Conservation (phyloP, 768 basidiomycete genomes). For the Rhizopogon salebrosus region DNA sequence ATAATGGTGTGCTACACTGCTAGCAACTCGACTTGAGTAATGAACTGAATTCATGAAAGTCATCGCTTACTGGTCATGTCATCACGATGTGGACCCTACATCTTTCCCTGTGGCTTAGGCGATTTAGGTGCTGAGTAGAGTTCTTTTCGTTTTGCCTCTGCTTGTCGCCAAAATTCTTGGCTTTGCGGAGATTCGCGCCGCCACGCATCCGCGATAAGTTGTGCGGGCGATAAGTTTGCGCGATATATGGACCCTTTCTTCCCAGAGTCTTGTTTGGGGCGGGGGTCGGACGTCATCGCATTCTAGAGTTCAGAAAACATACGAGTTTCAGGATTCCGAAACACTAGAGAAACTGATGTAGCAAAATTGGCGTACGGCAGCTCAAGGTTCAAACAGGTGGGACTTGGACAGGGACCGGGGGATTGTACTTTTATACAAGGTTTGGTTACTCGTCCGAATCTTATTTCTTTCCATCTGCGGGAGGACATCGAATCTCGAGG, state of each 20-base stretch:
- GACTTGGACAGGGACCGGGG: slow-evolving; percentile 25
- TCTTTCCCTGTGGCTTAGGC: slow-evolving; percentile 39
- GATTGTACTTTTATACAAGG: slow-evolving; percentile 31
- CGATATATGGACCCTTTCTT: slow-evolving; percentile 23
- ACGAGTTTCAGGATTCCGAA: slow-evolving; percentile 18
- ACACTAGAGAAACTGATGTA: slow-evolving; percentile 18
- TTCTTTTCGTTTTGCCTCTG: slow-evolving; percentile 41
- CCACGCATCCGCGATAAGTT: slow-evolving; percentile 69
- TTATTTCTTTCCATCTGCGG: slow-evolving; percentile 23
- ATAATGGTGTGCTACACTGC: background rate
- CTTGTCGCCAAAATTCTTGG: slow-evolving; percentile 56
- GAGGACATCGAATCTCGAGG: slow-evolving; percentile 15
- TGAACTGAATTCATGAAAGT: background rate
- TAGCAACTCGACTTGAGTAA: background rate
- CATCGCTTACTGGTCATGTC: slow-evolving; percentile 13
- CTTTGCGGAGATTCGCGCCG: slow-evolving; percentile 53
- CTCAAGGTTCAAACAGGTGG: slow-evolving; percentile 28
- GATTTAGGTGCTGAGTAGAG: slow-evolving; percentile 39
- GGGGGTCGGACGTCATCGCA: slow-evolving; percentile 33
- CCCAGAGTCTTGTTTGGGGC: slow-evolving; percentile 29
- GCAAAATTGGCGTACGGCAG: slow-evolving; percentile 34
- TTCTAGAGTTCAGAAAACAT: slow-evolving; percentile 24
- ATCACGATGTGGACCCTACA: slow-evolving; percentile 33
- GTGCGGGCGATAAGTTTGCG: slow-evolving; percentile 43
- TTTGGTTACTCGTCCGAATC: slow-evolving; percentile 24